Evolutionary conservation across 345 rosid species (phyloP).

Genomic region (Salix caprea): DNA sequence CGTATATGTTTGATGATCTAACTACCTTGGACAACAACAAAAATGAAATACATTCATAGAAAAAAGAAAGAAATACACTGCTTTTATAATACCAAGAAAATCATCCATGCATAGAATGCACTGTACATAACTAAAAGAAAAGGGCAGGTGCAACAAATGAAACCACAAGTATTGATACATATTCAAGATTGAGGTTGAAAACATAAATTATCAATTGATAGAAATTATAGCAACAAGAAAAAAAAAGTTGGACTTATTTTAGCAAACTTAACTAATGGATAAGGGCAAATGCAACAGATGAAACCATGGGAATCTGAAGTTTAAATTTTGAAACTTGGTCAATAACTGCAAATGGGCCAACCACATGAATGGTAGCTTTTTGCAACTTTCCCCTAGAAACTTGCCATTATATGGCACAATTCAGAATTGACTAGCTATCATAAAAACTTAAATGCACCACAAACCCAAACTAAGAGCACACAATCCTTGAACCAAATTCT

Average conservation of each 20-base stretch:
- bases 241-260: neutral
- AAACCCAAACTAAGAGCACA: neutral
- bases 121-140: neutral
- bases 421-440: neutral
- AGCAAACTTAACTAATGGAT: neutral
- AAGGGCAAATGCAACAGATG: neutral
- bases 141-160: neutral
- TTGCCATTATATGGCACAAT: neutral
- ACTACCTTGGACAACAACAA: neutral
- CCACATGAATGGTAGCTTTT: neutral
- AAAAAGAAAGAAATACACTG: neutral
- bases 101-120: neutral
- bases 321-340: neutral
- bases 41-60: neutral
- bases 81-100: neutral
- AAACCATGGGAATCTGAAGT: neutral
- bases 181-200: neutral
- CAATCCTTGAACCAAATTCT: neutral
- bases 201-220: neutral
- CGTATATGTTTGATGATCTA: neutral
- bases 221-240: neutral
- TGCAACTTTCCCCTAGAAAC: neutral
- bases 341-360: neutral
- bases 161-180: neutral
- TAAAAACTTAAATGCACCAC: neutral